Conservation (phyloP, 2,329 filamentous ascomycete species). For the Colletotrichum graminicola region DNA sequence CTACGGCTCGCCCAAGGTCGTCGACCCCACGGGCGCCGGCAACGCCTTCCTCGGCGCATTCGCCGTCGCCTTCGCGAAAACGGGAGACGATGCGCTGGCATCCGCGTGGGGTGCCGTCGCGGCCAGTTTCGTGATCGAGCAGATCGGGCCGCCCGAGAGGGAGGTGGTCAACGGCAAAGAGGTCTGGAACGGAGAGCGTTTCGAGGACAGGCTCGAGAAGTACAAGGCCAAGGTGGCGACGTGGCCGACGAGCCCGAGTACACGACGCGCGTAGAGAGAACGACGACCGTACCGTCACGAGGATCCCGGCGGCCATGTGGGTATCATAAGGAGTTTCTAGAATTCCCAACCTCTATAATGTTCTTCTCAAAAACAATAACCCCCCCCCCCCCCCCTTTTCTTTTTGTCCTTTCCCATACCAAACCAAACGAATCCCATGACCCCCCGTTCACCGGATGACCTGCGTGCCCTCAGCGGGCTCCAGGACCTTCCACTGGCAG, state of each 20-base stretch:
- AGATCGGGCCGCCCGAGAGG: conserved; percentile 17
- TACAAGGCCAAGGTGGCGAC: conserved; percentile 12
- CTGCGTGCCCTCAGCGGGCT: conserved; percentile 82
- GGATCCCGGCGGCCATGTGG: background rate
- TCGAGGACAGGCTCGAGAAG: conserved; percentile 13
- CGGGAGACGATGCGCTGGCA: conserved; percentile 20
- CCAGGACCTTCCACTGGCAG: conserved; percentile 88
- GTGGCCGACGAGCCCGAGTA: background rate
- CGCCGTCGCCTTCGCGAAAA: background rate
- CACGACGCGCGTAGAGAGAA: background rate
- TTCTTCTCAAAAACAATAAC: background rate
- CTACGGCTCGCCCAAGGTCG: background rate
- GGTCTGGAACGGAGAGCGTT: conserved; percentile 31
- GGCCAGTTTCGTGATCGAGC: conserved; percentile 35
- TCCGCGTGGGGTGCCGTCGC: conserved; percentile 31
- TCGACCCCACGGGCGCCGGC: conserved; percentile 14
- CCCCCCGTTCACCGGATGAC: conserved; percentile 50
- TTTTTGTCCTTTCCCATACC: background rate
- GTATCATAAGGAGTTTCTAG: conserved; percentile 16
- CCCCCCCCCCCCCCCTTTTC: background rate
- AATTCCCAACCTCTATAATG: conserved; percentile 3
- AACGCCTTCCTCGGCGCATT: conserved; percentile 35
- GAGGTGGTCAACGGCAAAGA: conserved; percentile 13
- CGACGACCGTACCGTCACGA: background rate
- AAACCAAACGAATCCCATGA: background rate